These are phyloP conservation scores for Lachancea mirantina DNA, from an alignment of 805 yeast species.

Conservation along the genomic window DNA sequence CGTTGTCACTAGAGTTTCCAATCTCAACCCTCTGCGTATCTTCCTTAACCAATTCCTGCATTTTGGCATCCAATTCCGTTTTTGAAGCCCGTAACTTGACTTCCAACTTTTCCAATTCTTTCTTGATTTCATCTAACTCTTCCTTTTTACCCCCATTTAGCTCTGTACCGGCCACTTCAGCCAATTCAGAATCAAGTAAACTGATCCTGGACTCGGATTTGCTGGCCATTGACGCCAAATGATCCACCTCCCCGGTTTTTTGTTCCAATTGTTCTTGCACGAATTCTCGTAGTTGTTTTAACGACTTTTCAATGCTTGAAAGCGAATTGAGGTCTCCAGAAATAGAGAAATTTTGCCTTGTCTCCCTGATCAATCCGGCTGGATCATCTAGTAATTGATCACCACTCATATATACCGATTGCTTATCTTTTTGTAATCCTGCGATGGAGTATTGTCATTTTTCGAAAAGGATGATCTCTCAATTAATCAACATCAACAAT, in stretches of 20 bases:
- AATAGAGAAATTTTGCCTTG: constrained; percentile 24
- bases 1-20: constrained; percentile 19
- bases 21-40: constrained; percentile 6
- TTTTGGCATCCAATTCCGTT: constrained; percentile 16
- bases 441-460: too few relatives aligned
- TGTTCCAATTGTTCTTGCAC: constrained; percentile 4
- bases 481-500: not conserved
- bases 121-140: constrained; percentile 17
- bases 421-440: too few relatives aligned
- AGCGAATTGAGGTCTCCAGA: constrained; percentile 5
- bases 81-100: constrained; percentile 16
- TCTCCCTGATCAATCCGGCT: constrained; percentile 18
- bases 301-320: constrained; percentile 2
- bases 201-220: constrained; percentile 5
- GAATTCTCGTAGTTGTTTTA: constrained; percentile 5
- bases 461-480: not conserved
- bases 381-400: constrained; percentile 19
- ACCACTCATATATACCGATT: constrained; percentile 11
- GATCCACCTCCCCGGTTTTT: constrained; percentile 3
- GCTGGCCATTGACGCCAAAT: constrained; percentile 1
- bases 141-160: constrained; percentile 7
- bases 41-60: constrained; percentile 13
- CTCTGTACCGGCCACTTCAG: constrained; percentile 12
- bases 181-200: not conserved
- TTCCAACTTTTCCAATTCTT: constrained; percentile 21